Evolutionary conservation across 352 stramenopile species (phyloP).

Genomic region (Aphanomyces cochlioides): DNA sequence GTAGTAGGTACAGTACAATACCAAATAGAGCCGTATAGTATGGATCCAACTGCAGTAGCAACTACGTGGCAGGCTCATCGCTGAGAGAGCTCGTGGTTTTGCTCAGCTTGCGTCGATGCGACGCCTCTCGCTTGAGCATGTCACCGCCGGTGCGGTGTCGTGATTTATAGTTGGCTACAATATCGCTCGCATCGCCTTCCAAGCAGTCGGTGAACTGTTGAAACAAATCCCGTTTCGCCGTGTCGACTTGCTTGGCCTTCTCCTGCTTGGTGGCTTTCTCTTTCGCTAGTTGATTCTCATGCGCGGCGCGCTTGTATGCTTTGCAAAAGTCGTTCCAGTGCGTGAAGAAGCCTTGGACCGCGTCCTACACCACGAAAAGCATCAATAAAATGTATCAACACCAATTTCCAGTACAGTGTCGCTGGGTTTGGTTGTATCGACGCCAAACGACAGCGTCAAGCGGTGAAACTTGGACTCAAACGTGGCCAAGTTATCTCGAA

Average conservation of each 20-base stretch:
- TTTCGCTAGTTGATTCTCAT: neutral
- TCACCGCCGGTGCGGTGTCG: neutral
- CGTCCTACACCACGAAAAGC: neutral
- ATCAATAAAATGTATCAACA: neutral
- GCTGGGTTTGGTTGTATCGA: neutral
- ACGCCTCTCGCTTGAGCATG: neutral
- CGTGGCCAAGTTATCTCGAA: neutral
- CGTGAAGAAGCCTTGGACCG: conserved; percentile 7
- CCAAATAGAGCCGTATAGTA: too few relatives aligned
- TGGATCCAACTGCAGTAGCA: too few relatives aligned
- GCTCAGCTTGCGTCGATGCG: neutral
- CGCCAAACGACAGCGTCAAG: conserved; percentile 3
- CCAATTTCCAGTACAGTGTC: neutral
- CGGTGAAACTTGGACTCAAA: conserved; percentile 6
- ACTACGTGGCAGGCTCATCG: too few relatives aligned
- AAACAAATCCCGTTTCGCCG: conserved; percentile 13
- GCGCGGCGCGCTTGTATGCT: conserved; percentile 6
- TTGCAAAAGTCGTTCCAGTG: conserved; percentile 14
- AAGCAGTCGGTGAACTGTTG: conserved; percentile 22
- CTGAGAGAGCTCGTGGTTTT: too few relatives aligned
- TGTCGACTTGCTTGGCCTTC: conserved; percentile 7
- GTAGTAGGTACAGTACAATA: too few relatives aligned
- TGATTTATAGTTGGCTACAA: conserved; percentile 17
- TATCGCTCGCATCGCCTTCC: conserved; percentile 22
- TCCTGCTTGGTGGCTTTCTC: conserved; percentile 9